Evolutionary conservation across 1,284 basidiomycete genomes (phyloP).

Genomic region (Cystobasidium sp.): DNA sequence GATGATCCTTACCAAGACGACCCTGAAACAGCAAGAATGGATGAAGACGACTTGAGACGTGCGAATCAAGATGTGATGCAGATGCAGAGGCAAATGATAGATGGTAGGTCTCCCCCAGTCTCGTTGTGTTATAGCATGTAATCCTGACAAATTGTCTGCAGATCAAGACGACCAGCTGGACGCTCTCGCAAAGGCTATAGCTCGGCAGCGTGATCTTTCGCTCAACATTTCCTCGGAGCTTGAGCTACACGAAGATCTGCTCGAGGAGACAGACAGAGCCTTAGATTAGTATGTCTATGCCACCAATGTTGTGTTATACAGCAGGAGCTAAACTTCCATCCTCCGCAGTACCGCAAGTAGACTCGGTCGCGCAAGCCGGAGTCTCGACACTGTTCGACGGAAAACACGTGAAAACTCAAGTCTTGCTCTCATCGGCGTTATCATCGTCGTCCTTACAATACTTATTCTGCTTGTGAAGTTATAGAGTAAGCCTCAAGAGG

Average conservation of each 20-base stretch:
- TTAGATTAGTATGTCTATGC: conserved; percentile 45
- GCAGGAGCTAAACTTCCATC: not conserved
- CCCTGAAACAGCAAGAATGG: conserved; percentile 48
- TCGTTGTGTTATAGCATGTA: not conserved
- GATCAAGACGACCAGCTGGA: conserved; percentile 52
- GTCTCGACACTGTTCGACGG: conserved; percentile 48
- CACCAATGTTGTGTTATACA: not conserved
- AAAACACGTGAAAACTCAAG: conserved; percentile 48
- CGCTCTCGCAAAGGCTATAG: conserved; percentile 51
- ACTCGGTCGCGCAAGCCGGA: conserved; percentile 47
- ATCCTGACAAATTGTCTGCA: not conserved
- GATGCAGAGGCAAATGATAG: conserved; percentile 51
- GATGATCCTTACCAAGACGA: conserved; percentile 42
- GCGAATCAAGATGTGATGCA: conserved; percentile 52
- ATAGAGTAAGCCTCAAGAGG: not conserved
- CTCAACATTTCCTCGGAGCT: conserved; percentile 53
- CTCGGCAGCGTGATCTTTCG: conserved; percentile 51
- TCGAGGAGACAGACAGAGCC: conserved; percentile 53
- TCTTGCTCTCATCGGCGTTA: conserved; percentile 46
- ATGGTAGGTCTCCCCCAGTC: conserved; percentile 40
- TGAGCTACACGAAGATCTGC: conserved; percentile 49
- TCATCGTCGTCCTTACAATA: conserved; percentile 47
- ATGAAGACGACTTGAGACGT: conserved; percentile 50
- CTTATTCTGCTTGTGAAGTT: conserved; percentile 41
- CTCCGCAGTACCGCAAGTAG: conserved; percentile 46